A percentile compares a stretch with the other conserved stretches of the same genome.
Conservation (phyloP, 768 basidiomycete species). For the Naematelia encephala region DNA sequence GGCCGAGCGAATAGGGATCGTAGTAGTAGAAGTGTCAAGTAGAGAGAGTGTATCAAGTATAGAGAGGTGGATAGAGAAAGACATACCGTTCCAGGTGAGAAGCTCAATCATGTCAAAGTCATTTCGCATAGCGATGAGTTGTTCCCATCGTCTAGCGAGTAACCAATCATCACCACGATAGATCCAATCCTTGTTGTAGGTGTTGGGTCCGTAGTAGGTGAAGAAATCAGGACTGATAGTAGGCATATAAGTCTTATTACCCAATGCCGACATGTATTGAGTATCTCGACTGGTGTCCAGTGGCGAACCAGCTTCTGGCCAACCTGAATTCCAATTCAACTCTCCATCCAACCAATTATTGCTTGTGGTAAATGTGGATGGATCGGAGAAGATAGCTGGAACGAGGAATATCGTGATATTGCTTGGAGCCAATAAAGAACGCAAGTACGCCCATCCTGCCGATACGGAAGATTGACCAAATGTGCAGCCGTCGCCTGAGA, state of each 20-base stretch:
- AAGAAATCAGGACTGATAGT: constrained; percentile 50
- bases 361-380: constrained; percentile 21
- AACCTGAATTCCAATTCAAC: constrained; percentile 67
- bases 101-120: constrained; percentile 50
- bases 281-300: constrained; percentile 52
- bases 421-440: constrained; percentile 14
- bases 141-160: constrained; percentile 49
- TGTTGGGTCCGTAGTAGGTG: constrained; percentile 47
- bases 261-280: constrained; percentile 35
- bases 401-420: constrained; percentile 21
- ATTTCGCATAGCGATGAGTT: constrained; percentile 45
- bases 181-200: constrained; percentile 52
- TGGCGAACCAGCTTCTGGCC: constrained; percentile 58
- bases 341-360: constrained; percentile 53
- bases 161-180: constrained; percentile 51
- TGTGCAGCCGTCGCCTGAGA: constrained; percentile 50
- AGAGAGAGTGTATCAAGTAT: no score
- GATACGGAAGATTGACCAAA: constrained; percentile 44
- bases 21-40: no score
- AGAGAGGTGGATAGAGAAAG: background rate
- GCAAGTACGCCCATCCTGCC: constrained; percentile 43
- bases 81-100: constrained; percentile 52
- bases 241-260: constrained; percentile 49
- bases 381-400: constrained; percentile 30
- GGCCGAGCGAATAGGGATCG: background rate